Base-by-base conservation (phyloP, 192 early-diverging fungal species). In the Coemansia furcata region DNA sequence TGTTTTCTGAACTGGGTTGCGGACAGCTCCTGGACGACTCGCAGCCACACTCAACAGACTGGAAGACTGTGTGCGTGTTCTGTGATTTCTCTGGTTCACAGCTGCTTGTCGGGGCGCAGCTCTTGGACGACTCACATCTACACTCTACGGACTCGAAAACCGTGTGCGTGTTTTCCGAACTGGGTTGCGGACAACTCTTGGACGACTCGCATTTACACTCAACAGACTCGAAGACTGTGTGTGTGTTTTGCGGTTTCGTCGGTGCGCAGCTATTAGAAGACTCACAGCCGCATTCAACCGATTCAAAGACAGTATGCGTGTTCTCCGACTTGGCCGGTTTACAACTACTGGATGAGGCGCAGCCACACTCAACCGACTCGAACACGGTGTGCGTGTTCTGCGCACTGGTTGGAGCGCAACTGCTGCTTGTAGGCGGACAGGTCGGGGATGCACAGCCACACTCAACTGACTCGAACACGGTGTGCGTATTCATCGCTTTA, bases 241-340 rank as follows among this genome's bases (percentile, higher is more conserved):
- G 67, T 1, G 67, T 69, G 26, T 33, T 61, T 49, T 44, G 61
- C 60, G 69, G 26, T 60, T 63, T 63, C 0, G 60, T 71, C 5
- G 70, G 70, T 78, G 64, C 63, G 69, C 12, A 10, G 3, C 62
- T 60, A 19, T 9, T 21, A 47, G 47, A 30, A 2, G 58, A 36
- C 43, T 49, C 49, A 35, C 67, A 65, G 36, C 36, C 2, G 7
- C 43, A 42, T 50, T 78, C 71, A 15, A 78, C 60, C 3, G 68
- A 62, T 57, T 73, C 43, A 62, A 49, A 67, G 3, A 65, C 77
- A 2, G 71, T 73, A 30, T 78, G 77, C 6, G 71, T 78, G 65
- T 67, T 67, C 15, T 57, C 39, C 10, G 39, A 3, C 11, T 14
- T 40, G 14, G 39, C 14, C 14, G 39, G 39, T 1, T 9, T 14